A percentile compares a stretch with the other conserved stretches of the same genome.
Conservation (phyloP, 2,329 filamentous ascomycete genomes). For the Alternaria alternata region DNA sequence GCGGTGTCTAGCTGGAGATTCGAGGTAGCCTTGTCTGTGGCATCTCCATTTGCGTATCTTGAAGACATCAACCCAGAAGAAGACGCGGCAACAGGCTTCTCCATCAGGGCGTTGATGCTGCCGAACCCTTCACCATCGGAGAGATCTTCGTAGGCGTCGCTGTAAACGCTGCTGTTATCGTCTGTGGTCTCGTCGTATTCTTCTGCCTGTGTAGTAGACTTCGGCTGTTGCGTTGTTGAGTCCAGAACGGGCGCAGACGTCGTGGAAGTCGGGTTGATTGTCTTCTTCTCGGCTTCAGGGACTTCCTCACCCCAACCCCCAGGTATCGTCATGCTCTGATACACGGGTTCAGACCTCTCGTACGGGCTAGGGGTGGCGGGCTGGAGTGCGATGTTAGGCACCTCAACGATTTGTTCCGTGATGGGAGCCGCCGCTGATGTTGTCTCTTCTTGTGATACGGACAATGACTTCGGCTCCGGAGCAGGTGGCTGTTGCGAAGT, state of each 20-base stretch:
- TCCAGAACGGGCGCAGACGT: slow-evolving; percentile 5
- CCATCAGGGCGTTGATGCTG: slow-evolving; percentile 76
- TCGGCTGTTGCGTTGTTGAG: slow-evolving; percentile 11
- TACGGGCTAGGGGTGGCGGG: slow-evolving; percentile 46
- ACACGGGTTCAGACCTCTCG: slow-evolving; percentile 36
- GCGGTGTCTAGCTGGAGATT: slow-evolving; percentile 19
- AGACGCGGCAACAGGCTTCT: slow-evolving; percentile 59
- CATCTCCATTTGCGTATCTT: slow-evolving; percentile 31
- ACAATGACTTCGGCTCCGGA: slow-evolving; percentile 42
- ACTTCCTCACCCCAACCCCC: slow-evolving; percentile 46
- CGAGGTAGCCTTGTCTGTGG: slow-evolving; percentile 22
- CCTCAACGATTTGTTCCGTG: slow-evolving; percentile 24
- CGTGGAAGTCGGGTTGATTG: background rate
- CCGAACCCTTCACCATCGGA: slow-evolving; percentile 73
- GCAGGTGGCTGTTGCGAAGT: slow-evolving; percentile 20
- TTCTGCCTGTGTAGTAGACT: slow-evolving; percentile 5
- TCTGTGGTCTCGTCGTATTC: slow-evolving; percentile 41
- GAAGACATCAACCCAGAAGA: slow-evolving; percentile 34
- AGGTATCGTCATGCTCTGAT: slow-evolving; percentile 38
- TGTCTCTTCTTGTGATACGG: slow-evolving; percentile 25
- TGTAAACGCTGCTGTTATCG: slow-evolving; percentile 67
- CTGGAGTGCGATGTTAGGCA: slow-evolving; percentile 48
- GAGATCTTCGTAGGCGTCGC: slow-evolving; percentile 78
- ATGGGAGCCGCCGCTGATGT: slow-evolving; percentile 14
- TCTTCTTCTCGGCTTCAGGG: slow-evolving; percentile 10